Percentiles rank a stretch among this genome's conserved stretches.
phyloP scores from a whole-genome alignment of 2,329 filamentous ascomycete genomes.

The Lachnellula subtilissima region DNA sequence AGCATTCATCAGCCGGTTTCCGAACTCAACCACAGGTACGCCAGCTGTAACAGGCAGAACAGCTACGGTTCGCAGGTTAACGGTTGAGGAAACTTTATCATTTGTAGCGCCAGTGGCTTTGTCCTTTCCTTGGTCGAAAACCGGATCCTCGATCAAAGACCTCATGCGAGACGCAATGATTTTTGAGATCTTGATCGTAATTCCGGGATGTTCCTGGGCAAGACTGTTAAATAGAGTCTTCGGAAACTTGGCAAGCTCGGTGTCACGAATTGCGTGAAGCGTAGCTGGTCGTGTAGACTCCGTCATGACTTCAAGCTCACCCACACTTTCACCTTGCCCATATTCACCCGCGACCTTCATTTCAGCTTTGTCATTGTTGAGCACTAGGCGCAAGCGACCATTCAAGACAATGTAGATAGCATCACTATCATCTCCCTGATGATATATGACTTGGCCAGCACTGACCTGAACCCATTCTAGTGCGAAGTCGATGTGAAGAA shows the following conservation, averaged over 20 bases:
- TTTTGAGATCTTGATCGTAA: constrained; percentile 98
- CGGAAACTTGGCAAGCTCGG: constrained; percentile 92
- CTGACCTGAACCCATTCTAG: constrained; percentile 97
- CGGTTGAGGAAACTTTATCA: constrained; percentile 72
- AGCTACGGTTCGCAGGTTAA: constrained; percentile 89
- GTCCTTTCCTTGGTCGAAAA: constrained; percentile 62
- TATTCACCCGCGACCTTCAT: constrained; percentile 88
- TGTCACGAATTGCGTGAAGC: constrained; percentile 92
- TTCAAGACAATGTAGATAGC: constrained; percentile 98
- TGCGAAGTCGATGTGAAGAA: constrained; percentile 96
- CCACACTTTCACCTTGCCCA: constrained; percentile 95
- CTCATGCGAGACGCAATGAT: constrained; percentile 96
- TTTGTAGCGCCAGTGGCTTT: constrained; percentile 52
- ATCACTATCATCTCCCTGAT: constrained; percentile 91
- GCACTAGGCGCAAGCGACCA: constrained; percentile 77
- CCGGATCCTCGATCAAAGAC: constrained; percentile 75
- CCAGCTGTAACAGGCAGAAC: constrained; percentile 86
- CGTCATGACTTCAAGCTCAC: constrained; percentile 93
- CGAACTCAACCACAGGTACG: constrained; percentile 92
- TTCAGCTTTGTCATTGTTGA: constrained; percentile 74
- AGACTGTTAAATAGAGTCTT: constrained; percentile 96
- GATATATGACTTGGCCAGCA: constrained; percentile 90
- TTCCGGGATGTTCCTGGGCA: constrained; percentile 92
- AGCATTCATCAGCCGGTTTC: constrained; percentile 80
- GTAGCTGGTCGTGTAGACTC: constrained; percentile 88